These are phyloP conservation scores for Globisporangium radiosum DNA, from an alignment of 352 stramenopile species.

Conservation along the genomic window DNA sequence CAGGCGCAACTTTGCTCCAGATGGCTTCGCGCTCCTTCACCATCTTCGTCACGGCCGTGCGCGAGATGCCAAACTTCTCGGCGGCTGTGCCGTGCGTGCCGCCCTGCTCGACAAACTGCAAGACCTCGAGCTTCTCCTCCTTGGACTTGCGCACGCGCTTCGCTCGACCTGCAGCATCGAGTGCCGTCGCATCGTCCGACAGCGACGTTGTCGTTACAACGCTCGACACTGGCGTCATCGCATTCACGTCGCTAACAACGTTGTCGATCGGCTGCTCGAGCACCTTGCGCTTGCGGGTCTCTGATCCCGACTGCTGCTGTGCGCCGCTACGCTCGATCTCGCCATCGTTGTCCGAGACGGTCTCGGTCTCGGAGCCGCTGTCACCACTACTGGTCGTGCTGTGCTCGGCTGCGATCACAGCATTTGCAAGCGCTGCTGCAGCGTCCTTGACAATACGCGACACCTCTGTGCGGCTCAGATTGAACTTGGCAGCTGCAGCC, in stretches of 20 bases:
- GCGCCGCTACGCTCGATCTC: neutral
- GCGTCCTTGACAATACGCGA: slow-evolving; percentile 21
- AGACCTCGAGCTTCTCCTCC: slow-evolving; percentile 45
- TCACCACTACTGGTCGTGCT: neutral
- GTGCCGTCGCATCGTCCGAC: slow-evolving; percentile 6
- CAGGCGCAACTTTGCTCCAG: slow-evolving; percentile 5
- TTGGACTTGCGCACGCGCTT: slow-evolving; percentile 41
- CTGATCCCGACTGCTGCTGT: neutral
- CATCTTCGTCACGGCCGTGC: slow-evolving; percentile 51
- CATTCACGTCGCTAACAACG: too few species aligned
- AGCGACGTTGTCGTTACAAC: neutral
- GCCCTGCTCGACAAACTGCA: slow-evolving; percentile 47
- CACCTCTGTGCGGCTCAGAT: slow-evolving; percentile 20
- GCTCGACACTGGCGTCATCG: neutral
- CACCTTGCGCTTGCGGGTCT: slow-evolving; percentile 8
- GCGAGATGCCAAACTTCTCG: slow-evolving; percentile 50
- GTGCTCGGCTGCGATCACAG: neutral
- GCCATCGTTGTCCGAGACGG: neutral
- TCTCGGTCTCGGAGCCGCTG: slow-evolving; percentile 2
- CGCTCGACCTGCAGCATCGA: neutral
- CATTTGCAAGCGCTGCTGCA: neutral
- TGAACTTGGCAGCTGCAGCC: slow-evolving; percentile 20
- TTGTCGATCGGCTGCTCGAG: neutral
- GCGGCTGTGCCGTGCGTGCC: slow-evolving; percentile 38
- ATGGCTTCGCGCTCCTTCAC: slow-evolving; percentile 48